A percentile compares a stretch with the other conserved stretches of the same genome.
phyloP scores from a whole-genome alignment of 371 early-diverging fungal species.

The Phascolomyces articulosus region DNA sequence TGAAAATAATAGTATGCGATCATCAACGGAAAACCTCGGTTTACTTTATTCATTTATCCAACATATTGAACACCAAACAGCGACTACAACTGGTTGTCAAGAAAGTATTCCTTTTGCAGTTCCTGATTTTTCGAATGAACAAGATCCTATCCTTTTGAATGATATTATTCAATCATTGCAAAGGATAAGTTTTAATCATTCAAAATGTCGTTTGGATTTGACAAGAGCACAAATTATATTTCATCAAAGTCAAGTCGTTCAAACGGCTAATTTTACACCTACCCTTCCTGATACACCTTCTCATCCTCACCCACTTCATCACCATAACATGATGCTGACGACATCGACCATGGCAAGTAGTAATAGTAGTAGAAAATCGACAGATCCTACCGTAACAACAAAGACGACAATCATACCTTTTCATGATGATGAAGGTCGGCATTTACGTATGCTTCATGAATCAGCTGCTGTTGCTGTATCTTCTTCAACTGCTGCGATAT shows the following conservation, averaged over 20 bases:
- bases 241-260: neutral
- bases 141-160: neutral
- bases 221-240: neutral
- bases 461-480: neutral
- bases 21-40: neutral
- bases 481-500: neutral
- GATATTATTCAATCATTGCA: neutral
- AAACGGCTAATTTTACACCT: neutral
- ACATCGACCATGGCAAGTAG: too few species aligned
- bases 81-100: neutral
- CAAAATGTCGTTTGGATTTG: neutral
- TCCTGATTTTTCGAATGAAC: neutral
- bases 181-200: neutral
- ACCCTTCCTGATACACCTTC: neutral
- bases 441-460: slow-evolving; percentile 3
- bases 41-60: neutral
- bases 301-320: neutral
- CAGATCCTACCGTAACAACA: too few species aligned
- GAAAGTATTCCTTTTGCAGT: too few species aligned
- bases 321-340: neutral
- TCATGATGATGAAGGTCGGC: neutral
- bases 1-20: neutral
- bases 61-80: neutral
- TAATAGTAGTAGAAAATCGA: too few species aligned
- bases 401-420: neutral